A percentile compares a stretch with the other conserved stretches of the same genome.
These are phyloP conservation scores for Aspergillus panamensis DNA, from an alignment of 495 filamentous ascomycete genomes.

Conservation along the genomic window DNA sequence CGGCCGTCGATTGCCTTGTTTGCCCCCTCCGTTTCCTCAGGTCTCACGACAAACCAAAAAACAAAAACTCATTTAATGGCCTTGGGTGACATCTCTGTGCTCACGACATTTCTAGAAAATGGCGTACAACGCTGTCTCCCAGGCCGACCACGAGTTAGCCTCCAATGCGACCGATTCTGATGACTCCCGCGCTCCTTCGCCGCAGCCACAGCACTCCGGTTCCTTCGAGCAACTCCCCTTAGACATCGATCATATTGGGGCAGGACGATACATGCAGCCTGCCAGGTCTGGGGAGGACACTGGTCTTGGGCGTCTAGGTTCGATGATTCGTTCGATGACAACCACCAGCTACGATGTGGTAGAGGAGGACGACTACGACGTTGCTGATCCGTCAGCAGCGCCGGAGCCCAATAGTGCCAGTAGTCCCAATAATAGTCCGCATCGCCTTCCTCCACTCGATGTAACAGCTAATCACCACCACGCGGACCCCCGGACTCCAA, in stretches of 20 bases:
- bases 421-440: constrained; percentile 16
- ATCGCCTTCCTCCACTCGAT: constrained; percentile 34
- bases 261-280: constrained; percentile 22
- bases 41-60: constrained; percentile 15
- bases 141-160: constrained; percentile 39
- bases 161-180: constrained; percentile 39
- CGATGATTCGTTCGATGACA: constrained; percentile 44
- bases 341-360: constrained; percentile 44
- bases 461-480: constrained; percentile 30
- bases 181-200: constrained; percentile 31
- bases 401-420: constrained; percentile 25
- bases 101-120: constrained; percentile 28
- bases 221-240: constrained; percentile 29
- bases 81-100: constrained; percentile 5
- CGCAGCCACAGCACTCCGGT: constrained; percentile 18
- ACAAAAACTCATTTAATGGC: constrained; percentile 19
- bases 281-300: constrained; percentile 27
- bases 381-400: constrained; percentile 31
- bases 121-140: constrained; percentile 48
- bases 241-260: constrained; percentile 30
- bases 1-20: constrained; percentile 4
- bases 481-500: constrained; percentile 54
- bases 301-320: constrained; percentile 28
- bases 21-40: background rate
- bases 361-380: constrained; percentile 46